Base-by-base conservation (phyloP, 1,284 basidiomycete genomes). In the Ganoderma multipileum region DNA sequence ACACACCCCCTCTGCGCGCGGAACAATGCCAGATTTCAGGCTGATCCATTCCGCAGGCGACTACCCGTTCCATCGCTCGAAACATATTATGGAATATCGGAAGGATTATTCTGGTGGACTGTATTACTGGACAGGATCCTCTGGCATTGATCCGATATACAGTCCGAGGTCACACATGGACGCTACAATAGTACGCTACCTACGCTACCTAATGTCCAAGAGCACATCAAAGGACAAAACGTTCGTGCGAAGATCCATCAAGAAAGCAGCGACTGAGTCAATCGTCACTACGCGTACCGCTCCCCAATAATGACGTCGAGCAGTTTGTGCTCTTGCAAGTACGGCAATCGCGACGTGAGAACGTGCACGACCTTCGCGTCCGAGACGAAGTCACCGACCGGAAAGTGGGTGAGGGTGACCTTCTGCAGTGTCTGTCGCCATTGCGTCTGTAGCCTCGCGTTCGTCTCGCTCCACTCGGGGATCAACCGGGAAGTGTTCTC, bases 321-420 rank as follows among this genome's bases (percentile, higher is more conserved):
- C 28, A 63, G 26, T 18, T 52, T 44, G 0, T 41, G 26, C 4
- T 42, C 26, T 7, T 18, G 41, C 18, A 68, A 14, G 12, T 42
- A 23, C 7, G 39, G 50, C 33, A 65, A 62, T 14, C 67, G 39
- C n/a, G 50, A 38, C 52, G 14, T 50, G 6, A 68, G 33, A 16
- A 55, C 50, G 7, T 30, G 14, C 23, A 41, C 30, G n/a, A 65
- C 60, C 14, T 16, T 16, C 41, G 30, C 38, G 26, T 68, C 64
- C 60, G 26, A 61, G 42, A 71, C n/a, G 28, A 63, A 66, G 30
- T 61, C n/a, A 16, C 57, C 59, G 6, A 59, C 44, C 9, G 66
- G 66, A 42, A 64, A 28, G 61, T 71, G 66, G 38, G 50, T 54
- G 42, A 71, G 59, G 26, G 47, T 62, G 18, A 66, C 66, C 26